Evolutionary conservation across 2,329 filamentous ascomycete genomes (phyloP).

Genomic region (Purpureocillium takamizusanense): DNA sequence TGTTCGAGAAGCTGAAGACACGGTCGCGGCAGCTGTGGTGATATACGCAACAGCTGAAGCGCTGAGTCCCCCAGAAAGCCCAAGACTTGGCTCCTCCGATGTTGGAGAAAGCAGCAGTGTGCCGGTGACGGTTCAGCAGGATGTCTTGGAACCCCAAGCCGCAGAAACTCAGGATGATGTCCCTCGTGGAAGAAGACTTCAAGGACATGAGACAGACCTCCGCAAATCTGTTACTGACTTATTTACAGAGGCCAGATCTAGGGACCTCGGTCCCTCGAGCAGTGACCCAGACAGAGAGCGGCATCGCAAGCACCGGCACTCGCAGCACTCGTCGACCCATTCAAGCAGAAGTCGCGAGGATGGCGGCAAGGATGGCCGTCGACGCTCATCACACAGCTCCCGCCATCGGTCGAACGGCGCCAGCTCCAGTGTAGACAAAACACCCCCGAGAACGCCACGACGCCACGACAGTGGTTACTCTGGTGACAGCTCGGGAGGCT

Average conservation of each 20-base stretch:
- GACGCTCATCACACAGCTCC: constrained; percentile 14
- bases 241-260: constrained; percentile 41
- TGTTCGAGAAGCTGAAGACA: constrained; percentile 40
- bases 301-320: constrained; percentile 31
- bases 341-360: constrained; percentile 21
- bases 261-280: constrained; percentile 24
- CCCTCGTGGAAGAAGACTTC: constrained; percentile 20
- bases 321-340: constrained; percentile 25
- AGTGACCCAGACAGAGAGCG: constrained; percentile 28
- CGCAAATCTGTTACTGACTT: constrained; percentile 44
- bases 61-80: constrained; percentile 32
- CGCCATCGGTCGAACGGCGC: constrained; percentile 28
- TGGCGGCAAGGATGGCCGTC: constrained; percentile 19
- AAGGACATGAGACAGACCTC: constrained; percentile 29
- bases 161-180: constrained; percentile 23
- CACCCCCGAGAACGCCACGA: constrained; percentile 28
- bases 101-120: too few relatives aligned
- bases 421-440: constrained; percentile 22
- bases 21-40: constrained; percentile 43
- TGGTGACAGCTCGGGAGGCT: constrained; percentile 27
- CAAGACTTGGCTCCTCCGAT: constrained; percentile 6
- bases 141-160: constrained; percentile 14
- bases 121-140: constrained; percentile 13
- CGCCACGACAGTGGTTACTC: constrained; percentile 38
- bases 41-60: constrained; percentile 42